Conservation (phyloP, 106 monocot species). For the Posidonia australis region DNA sequence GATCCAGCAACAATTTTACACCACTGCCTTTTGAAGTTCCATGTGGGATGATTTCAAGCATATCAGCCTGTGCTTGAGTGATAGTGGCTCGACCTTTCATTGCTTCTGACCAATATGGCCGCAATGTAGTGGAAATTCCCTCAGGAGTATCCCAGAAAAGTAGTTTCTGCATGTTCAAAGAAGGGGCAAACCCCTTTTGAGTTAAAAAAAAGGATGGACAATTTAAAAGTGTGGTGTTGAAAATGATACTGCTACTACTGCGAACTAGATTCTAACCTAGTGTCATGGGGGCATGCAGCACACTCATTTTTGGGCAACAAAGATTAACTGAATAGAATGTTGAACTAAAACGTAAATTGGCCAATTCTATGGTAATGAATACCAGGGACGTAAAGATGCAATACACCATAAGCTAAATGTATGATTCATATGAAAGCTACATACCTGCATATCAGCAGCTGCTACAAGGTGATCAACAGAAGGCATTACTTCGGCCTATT, state of each 20-base stretch:
- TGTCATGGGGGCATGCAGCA: no score
- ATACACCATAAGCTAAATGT: no score
- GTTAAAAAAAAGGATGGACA: no score
- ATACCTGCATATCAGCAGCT: conserved; percentile 76
- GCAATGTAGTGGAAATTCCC: conserved; percentile 45
- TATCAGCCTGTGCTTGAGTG: conserved; percentile 62
- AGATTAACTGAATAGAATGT: no score
- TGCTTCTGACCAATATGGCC: conserved; percentile 71
- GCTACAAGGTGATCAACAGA: conserved; percentile 65
- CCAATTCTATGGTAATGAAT: no score
- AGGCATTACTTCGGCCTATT: conserved; percentile 69
- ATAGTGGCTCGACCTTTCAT: conserved; percentile 45
- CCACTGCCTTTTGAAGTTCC: conserved; percentile 74
- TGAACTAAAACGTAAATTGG: no score
- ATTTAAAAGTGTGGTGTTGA: no score
- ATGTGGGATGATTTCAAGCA: conserved; percentile 79
- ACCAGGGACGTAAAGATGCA: no score
- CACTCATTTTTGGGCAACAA: no score
- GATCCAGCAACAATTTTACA: conserved; percentile 58
- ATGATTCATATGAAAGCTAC: not conserved
- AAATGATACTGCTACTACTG: no score
- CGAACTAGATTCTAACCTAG: no score
- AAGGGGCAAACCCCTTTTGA: not conserved
- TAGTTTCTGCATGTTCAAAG: conserved; percentile 44
- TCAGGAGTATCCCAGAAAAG: conserved; percentile 59